Evolutionary conservation across 1,284 basidiomycete genomes (phyloP), one percentile per base, ranked within the genome.

Genomic region (Phellopilus nigrolimitatus): DNA sequence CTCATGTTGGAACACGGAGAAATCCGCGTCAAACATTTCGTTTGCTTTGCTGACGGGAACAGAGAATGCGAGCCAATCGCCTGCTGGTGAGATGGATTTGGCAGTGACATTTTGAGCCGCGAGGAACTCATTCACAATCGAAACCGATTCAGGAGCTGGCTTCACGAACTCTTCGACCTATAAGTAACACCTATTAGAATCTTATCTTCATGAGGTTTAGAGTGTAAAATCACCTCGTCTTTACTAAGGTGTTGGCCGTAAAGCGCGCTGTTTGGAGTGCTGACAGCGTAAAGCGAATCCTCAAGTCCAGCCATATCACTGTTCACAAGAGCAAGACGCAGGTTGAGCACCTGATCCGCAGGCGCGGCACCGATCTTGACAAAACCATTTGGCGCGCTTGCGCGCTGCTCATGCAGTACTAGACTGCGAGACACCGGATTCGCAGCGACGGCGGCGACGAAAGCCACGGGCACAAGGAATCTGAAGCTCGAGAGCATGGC

Each of bases 191-290:
- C 13, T 12, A n/a, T n/a, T 13, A 47, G 42, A 9, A 13, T 13
- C 7, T 41, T 27, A 41, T n/a, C n/a, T 7, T 12, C 27, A 44
- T 12, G 13, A 24, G 10, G 13, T 9, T 21, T 17, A 2, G 8
- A 5, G 12, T 2, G 22, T 25, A n/a, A 15, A 40, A 53, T 24
- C 43, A 65, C 66, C 55, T 65, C 60, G 25, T 57, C 59, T 45
- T 61, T 62, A 8, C 61, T 57, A 9, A 67, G 57, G 38, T 64
- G 60, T 30, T 62, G 57, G 1, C 65, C 61, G 48, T 66, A 67
- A 12, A 56, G 55, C 4, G 53, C 33, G 49, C 57, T 63, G 6
- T 49, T 45, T 0, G 66, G 66, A 7, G 61, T 62, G 54, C 63
- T 65, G 39, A 66, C 58, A 37, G 59, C 62, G 27, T 57, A 53